Evolutionary conservation across 257 asterid genomes (phyloP).

Genomic region (Orobanche coerulescens): DNA sequence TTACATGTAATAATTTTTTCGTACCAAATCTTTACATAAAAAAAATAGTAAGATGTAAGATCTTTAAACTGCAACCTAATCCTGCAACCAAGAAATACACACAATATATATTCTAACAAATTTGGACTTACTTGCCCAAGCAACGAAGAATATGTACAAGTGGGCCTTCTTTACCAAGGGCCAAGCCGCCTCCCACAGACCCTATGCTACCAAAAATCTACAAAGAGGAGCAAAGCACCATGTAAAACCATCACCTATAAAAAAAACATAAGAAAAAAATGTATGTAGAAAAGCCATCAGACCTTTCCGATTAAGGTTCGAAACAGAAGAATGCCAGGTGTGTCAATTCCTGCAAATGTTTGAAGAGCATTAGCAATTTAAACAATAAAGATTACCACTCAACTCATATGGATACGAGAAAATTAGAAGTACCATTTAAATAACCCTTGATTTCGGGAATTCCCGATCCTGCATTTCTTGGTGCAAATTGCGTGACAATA

Average conservation of each 20-base stretch:
- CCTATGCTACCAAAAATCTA: slow-evolving; percentile 99
- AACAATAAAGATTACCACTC: slow-evolving; percentile 9
- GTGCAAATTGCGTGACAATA: slow-evolving; percentile 81
- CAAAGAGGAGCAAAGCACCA: slow-evolving; percentile 8
- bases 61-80: slow-evolving; percentile 15
- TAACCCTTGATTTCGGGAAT: slow-evolving; percentile 99
- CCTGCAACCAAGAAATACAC: slow-evolving; percentile 11
- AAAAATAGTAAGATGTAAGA: neutral
- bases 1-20: neutral
- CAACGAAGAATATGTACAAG: slow-evolving; percentile 95
- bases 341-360: slow-evolving; percentile 72
- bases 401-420: neutral
- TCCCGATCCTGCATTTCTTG: slow-evolving; percentile 99
- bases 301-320: slow-evolving; percentile 98
- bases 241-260: slow-evolving; percentile 4
- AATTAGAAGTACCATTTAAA: slow-evolving; percentile 54
- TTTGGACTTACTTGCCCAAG: slow-evolving; percentile 83
- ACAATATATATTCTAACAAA: neutral
- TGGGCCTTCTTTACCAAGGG: slow-evolving; percentile 99
- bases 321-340: slow-evolving; percentile 88
- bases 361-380: slow-evolving; percentile 16
- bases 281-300: slow-evolving; percentile 20
- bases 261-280: slow-evolving; percentile 4
- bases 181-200: slow-evolving; percentile 97
- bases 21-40: slow-evolving; percentile 2